A percentile compares a stretch with the other conserved stretches of the same genome.
These are phyloP conservation scores for Leptomonas seymouri DNA, from an alignment of 208 protist genomes.

Conservation along the genomic window DNA sequence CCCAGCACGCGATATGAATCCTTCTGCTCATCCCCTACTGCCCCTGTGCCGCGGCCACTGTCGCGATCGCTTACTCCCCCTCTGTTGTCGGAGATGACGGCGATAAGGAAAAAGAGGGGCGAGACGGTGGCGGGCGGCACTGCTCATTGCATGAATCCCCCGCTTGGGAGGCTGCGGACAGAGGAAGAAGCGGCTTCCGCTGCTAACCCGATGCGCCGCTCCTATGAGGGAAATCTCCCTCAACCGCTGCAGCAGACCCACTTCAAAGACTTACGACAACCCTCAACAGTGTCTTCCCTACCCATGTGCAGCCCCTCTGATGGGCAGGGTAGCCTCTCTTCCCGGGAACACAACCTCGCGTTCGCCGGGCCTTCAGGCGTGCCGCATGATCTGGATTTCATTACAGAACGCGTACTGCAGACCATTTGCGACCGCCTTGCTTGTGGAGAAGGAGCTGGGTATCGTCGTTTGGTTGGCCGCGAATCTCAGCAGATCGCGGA, in stretches of 20 bases:
- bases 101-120: neutral
- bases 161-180: neutral
- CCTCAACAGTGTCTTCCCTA: constrained; percentile 10
- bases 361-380: neutral
- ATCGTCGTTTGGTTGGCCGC: neutral
- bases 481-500: neutral
- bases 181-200: neutral
- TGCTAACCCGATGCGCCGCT: constrained; percentile 8
- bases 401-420: constrained; percentile 28
- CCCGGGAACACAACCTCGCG: neutral
- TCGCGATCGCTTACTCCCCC: neutral
- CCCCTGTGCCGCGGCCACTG: neutral
- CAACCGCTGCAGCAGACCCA: constrained; percentile 20
- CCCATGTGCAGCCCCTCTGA: constrained; percentile 7
- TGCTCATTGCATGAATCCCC: constrained; percentile 4
- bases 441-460: neutral
- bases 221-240: constrained; percentile 9
- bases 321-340: neutral
- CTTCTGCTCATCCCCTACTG: constrained; percentile 2
- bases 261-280: constrained; percentile 2
- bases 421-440: constrained; percentile 12
- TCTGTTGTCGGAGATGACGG: neutral
- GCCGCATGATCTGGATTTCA: constrained; percentile 15
- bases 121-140: neutral
- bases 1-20: constrained; percentile 20